Evolutionary conservation across 1,284 basidiomycete genomes (phyloP), one percentile per base, ranked within the genome.

Genomic region (Marasmius oreades): DNA sequence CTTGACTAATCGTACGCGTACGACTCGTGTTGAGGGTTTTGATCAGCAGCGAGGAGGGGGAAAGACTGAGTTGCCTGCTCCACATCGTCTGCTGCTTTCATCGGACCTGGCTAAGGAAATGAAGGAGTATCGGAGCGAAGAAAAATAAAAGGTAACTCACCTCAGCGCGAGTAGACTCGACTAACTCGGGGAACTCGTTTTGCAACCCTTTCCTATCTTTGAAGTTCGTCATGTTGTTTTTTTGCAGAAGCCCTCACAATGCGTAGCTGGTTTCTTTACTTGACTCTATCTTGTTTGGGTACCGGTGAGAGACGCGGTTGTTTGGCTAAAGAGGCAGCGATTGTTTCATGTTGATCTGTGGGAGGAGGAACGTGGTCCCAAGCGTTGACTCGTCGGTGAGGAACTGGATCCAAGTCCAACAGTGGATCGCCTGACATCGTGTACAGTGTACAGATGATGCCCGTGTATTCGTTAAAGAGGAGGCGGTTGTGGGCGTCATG

Each of bases 31-130:
- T 82, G 69, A 0, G 92, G 85, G 69, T 99, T 99, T 66, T 85
- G 72, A 69, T 98, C 98, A 39, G 84, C 75, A 46, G 84, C 78
- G 12, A 98, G 75, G 2, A 98, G 74, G 0, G 97, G 97, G 65
- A 97, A 98, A 0, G 95, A 95, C 85, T 2, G 95, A 92, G 68
- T 97, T 98, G 24, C 97, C 97, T 16, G 94, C 92, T 85, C 92
- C 93, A 94, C 92, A 85, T 92, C 93, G 70, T 95, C 93, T 52
- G 87, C 85, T 31, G 96, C 82, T 0, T 78, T 82, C 56, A 84
- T 77, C 0, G 82, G 80, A 16, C 94, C 93, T 58, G 91, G 91
- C 88, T 93, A 66, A 48, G 37, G 52, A 44, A 58, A 59, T 61
- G 55, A 53, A 47, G 46, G 43, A 23, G 22, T 18, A 52, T 34